Conservation (phyloP, 345 rosid genomes). For the Brassica juncea region DNA sequence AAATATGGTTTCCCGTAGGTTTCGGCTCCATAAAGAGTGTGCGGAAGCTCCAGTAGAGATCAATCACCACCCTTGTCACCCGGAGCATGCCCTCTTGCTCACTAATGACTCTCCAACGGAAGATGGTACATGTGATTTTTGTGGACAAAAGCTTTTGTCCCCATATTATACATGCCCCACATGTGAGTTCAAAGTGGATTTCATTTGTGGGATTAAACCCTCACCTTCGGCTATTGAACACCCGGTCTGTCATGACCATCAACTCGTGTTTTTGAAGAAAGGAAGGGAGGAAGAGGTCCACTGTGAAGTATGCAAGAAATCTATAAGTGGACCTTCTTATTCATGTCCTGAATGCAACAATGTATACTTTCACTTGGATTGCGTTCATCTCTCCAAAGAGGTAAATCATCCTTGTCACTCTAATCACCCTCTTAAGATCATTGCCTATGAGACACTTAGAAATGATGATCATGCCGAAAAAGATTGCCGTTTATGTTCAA, state of each 20-base stretch:
- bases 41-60: background rate
- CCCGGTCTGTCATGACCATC: background rate
- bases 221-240: background rate
- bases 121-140: no score
- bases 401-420: background rate
- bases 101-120: no score
- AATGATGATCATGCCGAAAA: background rate
- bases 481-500: background rate
- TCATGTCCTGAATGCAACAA: background rate
- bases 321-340: background rate
- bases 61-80: background rate
- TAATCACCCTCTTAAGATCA: background rate
- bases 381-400: background rate
- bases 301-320: background rate
- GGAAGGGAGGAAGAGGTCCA: no score
- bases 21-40: background rate
- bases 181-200: background rate
- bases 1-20: background rate
- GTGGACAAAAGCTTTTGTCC: no score
- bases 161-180: no score
- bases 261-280: background rate
- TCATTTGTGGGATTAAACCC: slow-evolving; percentile 6
- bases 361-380: background rate
- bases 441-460: background rate
- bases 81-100: background rate